A percentile compares a stretch with the other conserved stretches of the same genome.
Conservation (phyloP, 768 basidiomycete genomes). For the Cystofilobasidium bisporidii region DNA sequence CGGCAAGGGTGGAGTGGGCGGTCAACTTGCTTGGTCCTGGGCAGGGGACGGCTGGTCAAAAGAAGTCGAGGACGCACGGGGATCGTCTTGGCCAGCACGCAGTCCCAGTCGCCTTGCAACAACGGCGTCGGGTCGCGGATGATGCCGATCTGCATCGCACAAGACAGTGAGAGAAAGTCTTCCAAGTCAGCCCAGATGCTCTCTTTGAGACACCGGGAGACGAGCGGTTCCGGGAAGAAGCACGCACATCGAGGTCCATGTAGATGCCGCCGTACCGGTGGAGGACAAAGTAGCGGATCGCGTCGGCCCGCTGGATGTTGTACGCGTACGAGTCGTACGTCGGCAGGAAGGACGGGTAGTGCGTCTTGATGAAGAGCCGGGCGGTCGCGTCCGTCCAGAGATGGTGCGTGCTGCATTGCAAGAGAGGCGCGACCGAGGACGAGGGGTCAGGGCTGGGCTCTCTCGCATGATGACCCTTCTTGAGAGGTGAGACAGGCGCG, state of each 20-base stretch:
- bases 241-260: slow-evolving; percentile 76
- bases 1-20: background rate
- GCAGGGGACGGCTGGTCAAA: background rate
- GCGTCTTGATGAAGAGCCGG: slow-evolving; percentile 72
- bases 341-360: slow-evolving; percentile 87
- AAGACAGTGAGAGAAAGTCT: too few relatives aligned
- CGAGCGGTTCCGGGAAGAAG: background rate
- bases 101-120: slow-evolving; percentile 59
- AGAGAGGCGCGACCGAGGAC: too few relatives aligned
- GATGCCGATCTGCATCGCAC: slow-evolving; percentile 50
- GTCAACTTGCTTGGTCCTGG: too few relatives aligned
- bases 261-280: slow-evolving; percentile 93
- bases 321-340: slow-evolving; percentile 89
- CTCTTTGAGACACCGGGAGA: too few relatives aligned
- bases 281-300: slow-evolving; percentile 94
- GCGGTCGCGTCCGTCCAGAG: slow-evolving; percentile 92
- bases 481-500: too few relatives aligned
- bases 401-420: slow-evolving; percentile 69
- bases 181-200: too few relatives aligned
- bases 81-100: slow-evolving; percentile 87
- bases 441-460: too few relatives aligned
- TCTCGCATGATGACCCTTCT: too few relatives aligned
- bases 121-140: slow-evolving; percentile 74
- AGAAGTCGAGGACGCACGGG: slow-evolving; percentile 44
- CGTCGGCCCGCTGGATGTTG: slow-evolving; percentile 89